These are phyloP conservation scores for Globisporangium nagaii DNA, from an alignment of 352 stramenopile species.

Conservation along the genomic window DNA sequence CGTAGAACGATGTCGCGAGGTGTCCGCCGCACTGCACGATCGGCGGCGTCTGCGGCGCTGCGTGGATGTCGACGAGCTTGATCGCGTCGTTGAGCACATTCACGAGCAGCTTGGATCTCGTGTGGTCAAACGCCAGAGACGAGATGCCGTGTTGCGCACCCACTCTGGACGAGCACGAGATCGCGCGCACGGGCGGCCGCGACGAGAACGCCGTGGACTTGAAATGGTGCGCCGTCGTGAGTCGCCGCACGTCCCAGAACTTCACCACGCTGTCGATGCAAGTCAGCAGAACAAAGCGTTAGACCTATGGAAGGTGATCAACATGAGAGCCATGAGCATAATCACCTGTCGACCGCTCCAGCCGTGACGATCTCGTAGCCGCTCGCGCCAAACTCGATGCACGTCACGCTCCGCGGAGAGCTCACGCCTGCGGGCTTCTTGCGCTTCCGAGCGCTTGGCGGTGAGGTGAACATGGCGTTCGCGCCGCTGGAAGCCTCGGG, in stretches of 20 bases:
- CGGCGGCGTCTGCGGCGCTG: slow-evolving; percentile 8
- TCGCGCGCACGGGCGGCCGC: slow-evolving; percentile 21
- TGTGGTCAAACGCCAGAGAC: slow-evolving; percentile 35
- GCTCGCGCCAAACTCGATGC: slow-evolving; percentile 48
- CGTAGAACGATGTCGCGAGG: slow-evolving; percentile 56
- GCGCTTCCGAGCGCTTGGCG: slow-evolving; percentile 24
- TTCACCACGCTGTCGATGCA: slow-evolving; percentile 42
- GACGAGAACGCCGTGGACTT: slow-evolving; percentile 15
- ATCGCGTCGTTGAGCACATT: slow-evolving; percentile 60
- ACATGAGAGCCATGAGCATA: background rate
- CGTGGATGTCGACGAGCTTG: slow-evolving; percentile 36
- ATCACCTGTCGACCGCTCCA: slow-evolving; percentile 44
- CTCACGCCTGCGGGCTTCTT: slow-evolving; percentile 8
- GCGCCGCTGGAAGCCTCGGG: slow-evolving; percentile 9
- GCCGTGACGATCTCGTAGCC: slow-evolving; percentile 46
- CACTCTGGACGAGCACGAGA: slow-evolving; percentile 33
- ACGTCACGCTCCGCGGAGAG: slow-evolving; percentile 58
- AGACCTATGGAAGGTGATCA: background rate
- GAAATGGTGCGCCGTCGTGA: slow-evolving; percentile 16
- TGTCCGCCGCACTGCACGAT: slow-evolving; percentile 45
- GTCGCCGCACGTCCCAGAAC: slow-evolving; percentile 58
- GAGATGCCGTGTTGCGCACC: slow-evolving; percentile 49
- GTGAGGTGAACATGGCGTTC: slow-evolving; percentile 22
- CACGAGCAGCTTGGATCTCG: slow-evolving; percentile 37
- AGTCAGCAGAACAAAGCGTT: background rate